Base-by-base conservation (phyloP, 1,284 basidiomycete species). In the Butyriboletus appendiculatus region DNA sequence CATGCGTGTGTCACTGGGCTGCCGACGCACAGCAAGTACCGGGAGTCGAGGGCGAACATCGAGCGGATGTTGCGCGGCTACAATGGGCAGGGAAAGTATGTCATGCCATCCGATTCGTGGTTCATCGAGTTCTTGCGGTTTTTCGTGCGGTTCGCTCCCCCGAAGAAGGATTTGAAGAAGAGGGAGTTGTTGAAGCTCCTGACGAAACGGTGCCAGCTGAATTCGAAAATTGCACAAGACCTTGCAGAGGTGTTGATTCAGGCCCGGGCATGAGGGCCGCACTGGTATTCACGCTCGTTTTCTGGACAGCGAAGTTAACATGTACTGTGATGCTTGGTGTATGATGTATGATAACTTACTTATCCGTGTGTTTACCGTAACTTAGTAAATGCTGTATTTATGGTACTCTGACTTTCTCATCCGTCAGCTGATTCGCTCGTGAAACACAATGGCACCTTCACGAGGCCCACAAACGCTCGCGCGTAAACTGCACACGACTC, bases 401-500 rank as follows among this genome's bases (percentile, higher is more conserved):
- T 32, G 10, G 20, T 33, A 46, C 39, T 38, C 9, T n/a, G 5
- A 18, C 9, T 28, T 43, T 56, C 11, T 44, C 22, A 10, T 32
- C 26, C 45, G 2, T 10, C 28, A 28, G 4, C 10, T 28, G 28
- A 11, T 28, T 34, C 16, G 6, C 12, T 18, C 9, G 10, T n/a
- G 10, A 39, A 18, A 50, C 39, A 40, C 15, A 15, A 89, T 89
- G 86, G 79, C 83, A 48, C 81, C 84, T 50, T 86, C 84, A 57
- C 83, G 83, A 68, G 85, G 84, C 37, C 79, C 81, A 40, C 75
- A 75, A 53, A 70, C 79, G 4, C 73, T 88, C 16, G 75, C 88
- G 30, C 79, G 88, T n/a, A 77, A 69, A 41, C 72, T 89, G 2
- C 85, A 90, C 70, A 71, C 72, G 24, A 81, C 81, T 8, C 80